phyloP scores from a whole-genome alignment of 345 rosid species.

The Linum lewisii region DNA sequence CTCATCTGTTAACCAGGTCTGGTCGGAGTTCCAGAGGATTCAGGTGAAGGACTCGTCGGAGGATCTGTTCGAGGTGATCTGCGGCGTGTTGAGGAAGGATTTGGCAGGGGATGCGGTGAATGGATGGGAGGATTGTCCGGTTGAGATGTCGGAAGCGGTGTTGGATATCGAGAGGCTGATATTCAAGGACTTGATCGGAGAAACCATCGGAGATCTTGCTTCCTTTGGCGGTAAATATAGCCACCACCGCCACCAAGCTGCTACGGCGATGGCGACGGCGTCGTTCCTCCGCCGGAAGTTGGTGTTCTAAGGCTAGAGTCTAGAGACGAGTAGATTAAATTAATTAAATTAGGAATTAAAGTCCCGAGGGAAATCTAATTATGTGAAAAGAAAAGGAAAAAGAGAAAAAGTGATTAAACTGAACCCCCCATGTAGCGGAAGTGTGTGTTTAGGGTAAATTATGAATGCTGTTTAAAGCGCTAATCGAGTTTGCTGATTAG shows the following conservation, averaged over 20 bases:
- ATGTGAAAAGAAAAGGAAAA: too few relatives aligned
- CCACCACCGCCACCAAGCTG: neutral
- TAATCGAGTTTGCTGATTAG: too few relatives aligned
- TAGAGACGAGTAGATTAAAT: too few relatives aligned
- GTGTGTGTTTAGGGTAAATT: too few relatives aligned
- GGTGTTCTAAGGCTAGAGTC: constrained; percentile 44
- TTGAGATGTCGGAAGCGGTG: constrained; percentile 66
- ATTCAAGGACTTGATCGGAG: constrained; percentile 78
- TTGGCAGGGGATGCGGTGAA: constrained; percentile 44
- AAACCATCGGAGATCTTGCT: constrained; percentile 62
- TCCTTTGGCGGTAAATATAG: constrained; percentile 20
- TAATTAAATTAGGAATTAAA: too few relatives aligned
- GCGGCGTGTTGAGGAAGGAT: constrained; percentile 68
- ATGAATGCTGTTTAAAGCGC: too few relatives aligned
- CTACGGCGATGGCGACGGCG: neutral
- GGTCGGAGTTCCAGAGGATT: constrained; percentile 56
- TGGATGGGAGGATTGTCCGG: constrained; percentile 54
- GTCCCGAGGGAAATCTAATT: too few relatives aligned
- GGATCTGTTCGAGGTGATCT: constrained; percentile 52
- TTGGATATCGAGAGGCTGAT: constrained; percentile 69
- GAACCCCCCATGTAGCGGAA: too few relatives aligned
- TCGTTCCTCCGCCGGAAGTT: constrained; percentile 48
- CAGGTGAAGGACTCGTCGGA: constrained; percentile 39
- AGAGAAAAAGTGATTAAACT: too few relatives aligned
- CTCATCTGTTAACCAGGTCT: constrained; percentile 35